Base-by-base conservation (phyloP, 257 asterid species). In the Linderniella brevidens region DNA sequence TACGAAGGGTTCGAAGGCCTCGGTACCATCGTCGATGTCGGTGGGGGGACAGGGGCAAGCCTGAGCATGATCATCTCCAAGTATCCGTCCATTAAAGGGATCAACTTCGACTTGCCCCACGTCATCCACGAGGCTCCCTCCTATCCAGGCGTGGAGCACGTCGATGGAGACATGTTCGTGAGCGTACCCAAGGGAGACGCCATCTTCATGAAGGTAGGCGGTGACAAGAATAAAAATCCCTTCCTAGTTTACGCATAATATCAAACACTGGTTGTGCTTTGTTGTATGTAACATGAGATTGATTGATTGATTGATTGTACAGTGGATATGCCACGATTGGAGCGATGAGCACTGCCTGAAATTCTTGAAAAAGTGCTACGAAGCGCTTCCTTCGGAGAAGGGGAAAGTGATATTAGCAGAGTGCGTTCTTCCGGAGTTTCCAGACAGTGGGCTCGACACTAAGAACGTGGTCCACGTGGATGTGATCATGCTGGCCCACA, bases 371-470 rank as follows among this genome's bases (percentile, higher is more conserved):
- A 84, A 76, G 7, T 78, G 97, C 69, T 56, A 83, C 20, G 63
- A 72, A 25, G 79, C 93, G 16, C 80, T 87, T 13, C 93, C 97
- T 8, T 11, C 10, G 1, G 32, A 25, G 32, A 68, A 72, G 17
- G 98, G 98, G 41, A 88, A 88, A 57, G 84, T 88, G 53, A 68
- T 88, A 0, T 41, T 88, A 32, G 92, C 68, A 0, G 98, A 88
- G 61, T 76, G 82, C 41, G 38, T 78, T 1, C 65, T 88, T 8
- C 92, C 94, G 0, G 95, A 88, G 60, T 72, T 54, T 6, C 94
- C 95, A 11, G 87, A 76, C 48, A 61, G 37, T 3, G 75, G 78
- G 13, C 65, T 58, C 15, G 41, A 76, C 11, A 87, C 90, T 0
- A 56, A 67, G 57, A 76, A 72, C 46, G 76, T 67, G 12, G 76